These are phyloP conservation scores for Akanthomyces dipterigenus DNA, from an alignment of 2,329 filamentous ascomycete species.

Conservation along the genomic window DNA sequence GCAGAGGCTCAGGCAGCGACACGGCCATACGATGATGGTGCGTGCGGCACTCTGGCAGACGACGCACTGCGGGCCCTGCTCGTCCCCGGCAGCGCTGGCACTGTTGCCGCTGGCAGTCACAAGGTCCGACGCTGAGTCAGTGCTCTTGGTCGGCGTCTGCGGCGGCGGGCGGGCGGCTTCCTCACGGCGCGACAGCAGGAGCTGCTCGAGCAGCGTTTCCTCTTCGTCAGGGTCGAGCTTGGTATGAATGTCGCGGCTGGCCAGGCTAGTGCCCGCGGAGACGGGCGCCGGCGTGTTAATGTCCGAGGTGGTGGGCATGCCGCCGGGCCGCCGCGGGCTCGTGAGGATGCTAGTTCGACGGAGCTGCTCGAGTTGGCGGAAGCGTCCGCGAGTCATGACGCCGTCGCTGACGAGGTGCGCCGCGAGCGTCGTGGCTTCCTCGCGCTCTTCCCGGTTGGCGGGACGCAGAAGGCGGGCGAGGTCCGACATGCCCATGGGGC, in stretches of 20 bases:
- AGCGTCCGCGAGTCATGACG: slow-evolving; percentile 77
- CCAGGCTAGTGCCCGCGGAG: not conserved
- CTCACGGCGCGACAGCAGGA: slow-evolving; percentile 47
- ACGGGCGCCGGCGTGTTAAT: not conserved
- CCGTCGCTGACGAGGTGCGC: slow-evolving; percentile 66
- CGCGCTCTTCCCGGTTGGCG: slow-evolving; percentile 65
- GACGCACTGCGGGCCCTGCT: slow-evolving; percentile 65
- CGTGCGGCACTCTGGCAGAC: slow-evolving; percentile 84
- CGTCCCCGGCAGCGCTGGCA: not conserved
- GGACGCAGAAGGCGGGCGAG: slow-evolving; percentile 80
- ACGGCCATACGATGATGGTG: slow-evolving; percentile 93
- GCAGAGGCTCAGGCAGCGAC: slow-evolving; percentile 86
- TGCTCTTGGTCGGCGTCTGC: slow-evolving; percentile 3
- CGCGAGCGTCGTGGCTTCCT: slow-evolving; percentile 74
- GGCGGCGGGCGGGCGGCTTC: slow-evolving; percentile 5
- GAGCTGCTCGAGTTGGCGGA: slow-evolving; percentile 58
- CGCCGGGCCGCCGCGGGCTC: slow-evolving; percentile 21
- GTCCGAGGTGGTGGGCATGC: slow-evolving; percentile 12
- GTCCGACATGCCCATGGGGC: slow-evolving; percentile 57
- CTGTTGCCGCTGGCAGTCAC: slow-evolving; percentile 44
- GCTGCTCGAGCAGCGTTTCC: slow-evolving; percentile 52
- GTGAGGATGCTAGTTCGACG: slow-evolving; percentile 60
- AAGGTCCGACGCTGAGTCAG: not conserved
- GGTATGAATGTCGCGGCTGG: slow-evolving; percentile 15
- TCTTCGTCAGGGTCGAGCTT: slow-evolving; percentile 53